Percentiles rank a stretch among this genome's conserved stretches.
phyloP scores from a whole-genome alignment of 2,329 filamentous ascomycete genomes.

The Calonectria fujianensis region DNA sequence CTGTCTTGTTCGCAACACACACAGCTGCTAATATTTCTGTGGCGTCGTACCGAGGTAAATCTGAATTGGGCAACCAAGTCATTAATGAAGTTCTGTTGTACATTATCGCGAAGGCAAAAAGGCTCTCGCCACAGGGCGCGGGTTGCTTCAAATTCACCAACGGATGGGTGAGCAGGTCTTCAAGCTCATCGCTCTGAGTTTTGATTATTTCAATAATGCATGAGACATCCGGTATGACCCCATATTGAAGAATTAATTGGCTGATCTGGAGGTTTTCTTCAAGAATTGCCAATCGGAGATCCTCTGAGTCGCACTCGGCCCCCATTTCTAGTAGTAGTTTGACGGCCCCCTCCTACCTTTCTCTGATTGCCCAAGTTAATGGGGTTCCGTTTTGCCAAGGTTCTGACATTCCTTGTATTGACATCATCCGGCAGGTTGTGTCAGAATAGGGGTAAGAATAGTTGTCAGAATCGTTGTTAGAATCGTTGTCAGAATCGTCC shows the following conservation, averaged over 20 bases:
- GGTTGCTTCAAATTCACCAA: not conserved
- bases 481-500: not conserved
- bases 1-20: not conserved
- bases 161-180: not conserved
- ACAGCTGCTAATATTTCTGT: conserved; percentile 2
- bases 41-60: not conserved
- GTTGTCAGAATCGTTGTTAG: not conserved
- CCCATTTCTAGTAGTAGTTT: not conserved
- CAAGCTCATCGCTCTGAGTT: not conserved
- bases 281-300: not conserved
- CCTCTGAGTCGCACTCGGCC: not conserved
- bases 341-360: not conserved
- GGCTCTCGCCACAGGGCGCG: not conserved
- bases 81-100: not conserved
- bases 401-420: not conserved
- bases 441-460: no score
- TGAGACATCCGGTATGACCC: not conserved
- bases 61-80: not conserved
- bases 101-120: not conserved
- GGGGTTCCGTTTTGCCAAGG: not conserved
- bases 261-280: not conserved
- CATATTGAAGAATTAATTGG: not conserved
- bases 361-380: not conserved
- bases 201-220: not conserved
- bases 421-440: no score